phyloP scores from a whole-genome alignment of 768 basidiomycete species.

The Hysterangium stoloniferum region DNA sequence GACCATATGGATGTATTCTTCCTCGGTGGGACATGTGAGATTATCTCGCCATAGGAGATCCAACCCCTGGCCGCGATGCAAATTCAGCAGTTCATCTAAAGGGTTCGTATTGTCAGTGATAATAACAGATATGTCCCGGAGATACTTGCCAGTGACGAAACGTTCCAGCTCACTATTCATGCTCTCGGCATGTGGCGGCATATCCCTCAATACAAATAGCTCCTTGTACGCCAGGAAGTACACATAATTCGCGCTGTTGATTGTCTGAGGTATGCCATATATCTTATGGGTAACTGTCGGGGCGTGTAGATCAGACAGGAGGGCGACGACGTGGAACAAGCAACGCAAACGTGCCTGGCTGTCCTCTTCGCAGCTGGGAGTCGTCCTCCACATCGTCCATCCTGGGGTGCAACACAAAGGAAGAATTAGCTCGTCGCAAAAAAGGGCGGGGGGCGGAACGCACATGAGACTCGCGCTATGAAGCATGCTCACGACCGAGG shows the following conservation, averaged over 20 bases:
- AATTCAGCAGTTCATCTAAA: constrained; percentile 62
- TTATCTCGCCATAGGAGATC: constrained; percentile 94
- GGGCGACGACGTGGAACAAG: too few relatives aligned
- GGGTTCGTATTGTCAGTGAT: background rate
- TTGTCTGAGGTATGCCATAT: constrained; percentile 92
- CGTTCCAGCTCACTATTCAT: constrained; percentile 44
- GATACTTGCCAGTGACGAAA: constrained; percentile 60
- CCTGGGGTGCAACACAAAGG: constrained; percentile 33
- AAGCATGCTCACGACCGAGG: constrained; percentile 83
- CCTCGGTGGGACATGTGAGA: constrained; percentile 84
- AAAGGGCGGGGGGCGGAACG: constrained; percentile 19
- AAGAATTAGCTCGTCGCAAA: background rate
- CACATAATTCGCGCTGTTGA: constrained; percentile 95
- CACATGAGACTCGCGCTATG: constrained; percentile 92
- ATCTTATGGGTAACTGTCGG: constrained; percentile 82
- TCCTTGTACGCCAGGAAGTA: constrained; percentile 93
- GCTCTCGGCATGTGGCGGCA: constrained; percentile 17
- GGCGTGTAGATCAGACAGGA: background rate
- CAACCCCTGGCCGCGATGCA: constrained; percentile 92
- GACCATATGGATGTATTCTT: constrained; percentile 94
- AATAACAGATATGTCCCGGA: background rate
- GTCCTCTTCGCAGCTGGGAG: constrained; percentile 77
- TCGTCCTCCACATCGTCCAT: constrained; percentile 95
- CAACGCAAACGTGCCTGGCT: constrained; percentile 53
- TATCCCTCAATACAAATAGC: constrained; percentile 49